These are phyloP conservation scores for Fusarium cyanostomum DNA, from an alignment of 2,329 filamentous ascomycete species.

Conservation along the genomic window DNA sequence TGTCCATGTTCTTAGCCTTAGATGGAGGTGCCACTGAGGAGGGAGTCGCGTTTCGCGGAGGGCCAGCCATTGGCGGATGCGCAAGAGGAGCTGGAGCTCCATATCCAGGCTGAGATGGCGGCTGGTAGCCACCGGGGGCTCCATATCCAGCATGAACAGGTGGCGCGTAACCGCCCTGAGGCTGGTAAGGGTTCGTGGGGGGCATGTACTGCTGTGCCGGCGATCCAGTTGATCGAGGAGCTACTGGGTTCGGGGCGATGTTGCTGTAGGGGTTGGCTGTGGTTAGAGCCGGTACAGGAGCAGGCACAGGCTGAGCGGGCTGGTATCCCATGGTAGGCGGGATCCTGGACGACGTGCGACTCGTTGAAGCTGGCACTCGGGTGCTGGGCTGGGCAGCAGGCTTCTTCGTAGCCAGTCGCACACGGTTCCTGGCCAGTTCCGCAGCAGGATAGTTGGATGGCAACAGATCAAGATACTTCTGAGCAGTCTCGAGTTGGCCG, in stretches of 20 bases:
- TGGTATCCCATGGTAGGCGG: conserved; percentile 58
- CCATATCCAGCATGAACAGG: conserved; percentile 51
- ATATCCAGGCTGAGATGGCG: conserved; percentile 56
- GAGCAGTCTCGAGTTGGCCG: conserved; percentile 84
- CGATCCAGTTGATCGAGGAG: conserved; percentile 35
- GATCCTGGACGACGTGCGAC: conserved; percentile 53
- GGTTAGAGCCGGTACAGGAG: conserved; percentile 39
- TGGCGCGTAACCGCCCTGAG: conserved; percentile 37
- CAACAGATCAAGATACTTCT: conserved; percentile 90
- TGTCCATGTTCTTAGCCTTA: conserved; percentile 74
- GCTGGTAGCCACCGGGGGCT: conserved; percentile 59
- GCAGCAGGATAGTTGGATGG: conserved; percentile 86
- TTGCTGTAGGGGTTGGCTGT: conserved; percentile 53
- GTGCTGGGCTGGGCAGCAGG: conserved; percentile 41
- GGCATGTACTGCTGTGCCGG: conserved; percentile 50
- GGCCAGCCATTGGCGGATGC: conserved; percentile 50
- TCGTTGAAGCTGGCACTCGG: conserved; percentile 41
- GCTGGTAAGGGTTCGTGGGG: conserved; percentile 51
- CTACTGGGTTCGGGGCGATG: conserved; percentile 48
- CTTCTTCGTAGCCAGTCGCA: conserved; percentile 81
- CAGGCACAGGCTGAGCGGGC: conserved; percentile 51
- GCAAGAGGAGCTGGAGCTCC: conserved; percentile 45
- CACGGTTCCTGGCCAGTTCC: conserved; percentile 84
- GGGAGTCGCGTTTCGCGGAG: conserved; percentile 70
- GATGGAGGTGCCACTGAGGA: conserved; percentile 73